phyloP scores from a whole-genome alignment of 2,329 filamentous ascomycete species.

The Colletotrichum gigasporum region DNA sequence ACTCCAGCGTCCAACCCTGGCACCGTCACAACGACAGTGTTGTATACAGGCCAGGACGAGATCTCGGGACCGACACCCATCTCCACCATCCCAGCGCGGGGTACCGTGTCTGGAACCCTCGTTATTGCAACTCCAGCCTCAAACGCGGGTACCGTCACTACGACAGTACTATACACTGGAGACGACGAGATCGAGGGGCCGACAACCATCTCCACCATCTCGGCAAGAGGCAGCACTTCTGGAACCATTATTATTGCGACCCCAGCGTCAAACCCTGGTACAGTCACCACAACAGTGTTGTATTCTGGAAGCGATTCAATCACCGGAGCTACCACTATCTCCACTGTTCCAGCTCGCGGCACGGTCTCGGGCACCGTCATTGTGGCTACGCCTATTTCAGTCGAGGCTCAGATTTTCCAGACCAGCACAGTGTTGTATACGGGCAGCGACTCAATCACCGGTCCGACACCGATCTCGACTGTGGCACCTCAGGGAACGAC shows the following conservation, averaged over 20 bases:
- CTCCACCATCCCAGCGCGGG: neutral
- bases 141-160: neutral
- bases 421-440: neutral
- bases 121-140: conserved; percentile 1
- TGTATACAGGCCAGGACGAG: neutral
- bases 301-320: neutral
- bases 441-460: too few species aligned
- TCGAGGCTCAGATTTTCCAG: neutral
- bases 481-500: too few species aligned
- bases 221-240: too few species aligned
- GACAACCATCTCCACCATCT: too few species aligned
- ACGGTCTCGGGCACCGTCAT: too few species aligned
- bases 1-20: too few species aligned
- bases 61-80: neutral
- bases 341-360: too few species aligned
- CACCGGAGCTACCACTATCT: neutral
- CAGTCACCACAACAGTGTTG: conserved; percentile 1
- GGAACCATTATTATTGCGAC: neutral
- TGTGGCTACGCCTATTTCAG: neutral
- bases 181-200: too few species aligned
- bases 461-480: too few species aligned
- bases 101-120: conserved; percentile 12
- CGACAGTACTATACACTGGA: too few species aligned
- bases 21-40: neutral
- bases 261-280: neutral